phyloP scores from a whole-genome alignment of 306 rosid genomes.

The Purshia tridentata region DNA sequence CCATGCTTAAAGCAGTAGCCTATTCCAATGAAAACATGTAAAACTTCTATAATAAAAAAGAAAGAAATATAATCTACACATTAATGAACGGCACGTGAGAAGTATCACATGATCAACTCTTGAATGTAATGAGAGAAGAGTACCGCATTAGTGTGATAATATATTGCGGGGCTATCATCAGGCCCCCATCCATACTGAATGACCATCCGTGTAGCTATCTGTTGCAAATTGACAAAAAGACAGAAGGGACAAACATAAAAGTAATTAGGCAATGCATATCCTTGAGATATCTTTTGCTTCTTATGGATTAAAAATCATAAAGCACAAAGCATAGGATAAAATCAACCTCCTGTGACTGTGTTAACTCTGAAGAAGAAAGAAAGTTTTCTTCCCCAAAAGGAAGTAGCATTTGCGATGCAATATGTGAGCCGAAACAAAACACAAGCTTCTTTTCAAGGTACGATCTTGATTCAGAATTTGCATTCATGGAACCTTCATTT shows the following conservation, averaged over 20 bases:
- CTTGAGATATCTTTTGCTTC: slow-evolving; percentile 9
- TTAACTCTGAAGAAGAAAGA: slow-evolving; percentile 73
- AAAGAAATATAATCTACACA: not conserved
- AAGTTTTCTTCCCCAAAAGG: slow-evolving; percentile 96
- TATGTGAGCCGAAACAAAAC: slow-evolving; percentile 89
- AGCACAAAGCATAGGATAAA: slow-evolving; percentile 19
- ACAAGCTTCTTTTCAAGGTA: slow-evolving; percentile 95
- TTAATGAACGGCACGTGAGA: not conserved
- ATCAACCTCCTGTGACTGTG: slow-evolving; percentile 91
- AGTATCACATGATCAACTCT: slow-evolving; percentile 13
- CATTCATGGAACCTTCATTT: slow-evolving; percentile 63
- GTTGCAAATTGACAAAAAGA: slow-evolving; percentile 32
- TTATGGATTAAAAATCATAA: slow-evolving; percentile 25
- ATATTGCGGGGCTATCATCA: slow-evolving; percentile 95
- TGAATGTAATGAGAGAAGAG: slow-evolving; percentile 35
- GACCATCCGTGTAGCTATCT: slow-evolving; percentile 97
- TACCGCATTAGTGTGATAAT: slow-evolving; percentile 81
- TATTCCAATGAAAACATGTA: slow-evolving; percentile 33
- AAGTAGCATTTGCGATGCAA: slow-evolving; percentile 88
- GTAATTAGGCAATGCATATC: slow-evolving; percentile 3
- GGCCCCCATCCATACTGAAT: slow-evolving; percentile 99
- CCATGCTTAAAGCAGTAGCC: slow-evolving; percentile 89
- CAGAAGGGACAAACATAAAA: not conserved
- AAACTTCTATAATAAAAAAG: not conserved
- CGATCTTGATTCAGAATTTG: slow-evolving; percentile 84